Percentiles rank a stretch among this genome's conserved stretches.
phyloP scores from a whole-genome alignment of 768 basidiomycete genomes.

The Phaeolepiota aurea region DNA sequence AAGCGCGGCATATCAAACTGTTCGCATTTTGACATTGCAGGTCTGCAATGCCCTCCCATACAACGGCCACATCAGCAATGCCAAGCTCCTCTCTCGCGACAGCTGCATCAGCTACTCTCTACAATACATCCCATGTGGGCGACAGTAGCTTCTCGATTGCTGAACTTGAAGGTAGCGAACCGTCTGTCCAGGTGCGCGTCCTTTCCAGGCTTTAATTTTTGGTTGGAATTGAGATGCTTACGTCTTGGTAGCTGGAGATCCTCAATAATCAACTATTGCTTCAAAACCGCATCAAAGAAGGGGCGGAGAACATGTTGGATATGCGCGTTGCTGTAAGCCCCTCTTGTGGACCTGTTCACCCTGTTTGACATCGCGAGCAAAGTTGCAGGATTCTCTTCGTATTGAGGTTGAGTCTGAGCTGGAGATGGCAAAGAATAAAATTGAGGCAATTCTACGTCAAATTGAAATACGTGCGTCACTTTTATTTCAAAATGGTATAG shows the following conservation, averaged over 20 bases:
- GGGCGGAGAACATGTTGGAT: conserved; percentile 83
- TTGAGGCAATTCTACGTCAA: conserved; percentile 51
- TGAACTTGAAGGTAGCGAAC: conserved; percentile 38
- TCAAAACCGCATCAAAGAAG: conserved; percentile 81
- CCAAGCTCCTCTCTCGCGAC: neutral
- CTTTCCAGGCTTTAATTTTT: neutral
- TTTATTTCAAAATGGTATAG: conserved; percentile 2
- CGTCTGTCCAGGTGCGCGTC: conserved; percentile 33
- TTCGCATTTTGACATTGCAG: too few relatives aligned
- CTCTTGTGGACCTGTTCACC: conserved; percentile 3
- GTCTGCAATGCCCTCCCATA: too few relatives aligned
- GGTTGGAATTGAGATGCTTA: neutral
- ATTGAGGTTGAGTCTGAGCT: conserved; percentile 67
- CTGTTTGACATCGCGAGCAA: conserved; percentile 3
- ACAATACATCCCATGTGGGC: neutral
- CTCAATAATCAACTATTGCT: conserved; percentile 63
- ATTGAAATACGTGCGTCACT: conserved; percentile 43
- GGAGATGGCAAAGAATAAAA: conserved; percentile 65
- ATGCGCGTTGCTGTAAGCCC: conserved; percentile 46
- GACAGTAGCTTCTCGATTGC: conserved; percentile 20
- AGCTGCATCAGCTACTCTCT: neutral
- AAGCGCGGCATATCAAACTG: too few relatives aligned
- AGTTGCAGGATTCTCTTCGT: conserved; percentile 42
- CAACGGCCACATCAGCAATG: neutral
- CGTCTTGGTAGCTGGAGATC: conserved; percentile 44